A percentile compares a stretch with the other conserved stretches of the same genome.
Conservation (phyloP, 352 stramenopile genomes). For the Albugo laibachii region DNA sequence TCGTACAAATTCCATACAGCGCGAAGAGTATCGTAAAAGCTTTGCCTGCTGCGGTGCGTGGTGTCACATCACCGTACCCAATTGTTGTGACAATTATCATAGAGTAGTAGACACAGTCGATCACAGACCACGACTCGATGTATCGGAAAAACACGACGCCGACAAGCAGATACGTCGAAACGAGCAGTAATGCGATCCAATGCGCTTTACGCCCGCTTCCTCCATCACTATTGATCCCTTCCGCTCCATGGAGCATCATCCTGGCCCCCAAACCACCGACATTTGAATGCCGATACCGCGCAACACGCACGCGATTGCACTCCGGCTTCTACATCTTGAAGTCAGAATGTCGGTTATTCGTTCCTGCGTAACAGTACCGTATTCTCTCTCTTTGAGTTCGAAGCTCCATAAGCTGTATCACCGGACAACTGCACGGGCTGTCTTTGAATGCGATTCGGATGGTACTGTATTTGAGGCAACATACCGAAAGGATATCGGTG, state of each 20-base stretch:
- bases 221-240: neutral
- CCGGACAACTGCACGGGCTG: no score
- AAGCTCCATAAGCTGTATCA: no score
- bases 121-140: conserved; percentile 25
- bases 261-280: neutral
- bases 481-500: no score
- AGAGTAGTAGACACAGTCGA: conserved; percentile 82
- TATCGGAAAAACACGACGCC: conserved; percentile 36
- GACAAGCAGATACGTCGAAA: conserved; percentile 33
- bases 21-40: conserved; percentile 78
- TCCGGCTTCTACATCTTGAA: no score
- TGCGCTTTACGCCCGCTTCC: conserved; percentile 7
- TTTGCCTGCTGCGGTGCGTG: conserved; percentile 27
- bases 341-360: no score
- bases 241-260: neutral
- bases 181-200: conserved; percentile 20
- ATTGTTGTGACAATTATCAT: conserved; percentile 87
- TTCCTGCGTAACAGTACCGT: no score
- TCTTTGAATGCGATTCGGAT: no score
- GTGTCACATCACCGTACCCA: conserved; percentile 69
- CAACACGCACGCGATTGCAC: no score
- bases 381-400: no score
- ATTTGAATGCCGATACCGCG: no score
- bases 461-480: no score
- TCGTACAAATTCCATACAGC: conserved; percentile 51